phyloP scores from a whole-genome alignment of 2,329 filamentous ascomycete genomes.

The Dendryphion nanum region DNA sequence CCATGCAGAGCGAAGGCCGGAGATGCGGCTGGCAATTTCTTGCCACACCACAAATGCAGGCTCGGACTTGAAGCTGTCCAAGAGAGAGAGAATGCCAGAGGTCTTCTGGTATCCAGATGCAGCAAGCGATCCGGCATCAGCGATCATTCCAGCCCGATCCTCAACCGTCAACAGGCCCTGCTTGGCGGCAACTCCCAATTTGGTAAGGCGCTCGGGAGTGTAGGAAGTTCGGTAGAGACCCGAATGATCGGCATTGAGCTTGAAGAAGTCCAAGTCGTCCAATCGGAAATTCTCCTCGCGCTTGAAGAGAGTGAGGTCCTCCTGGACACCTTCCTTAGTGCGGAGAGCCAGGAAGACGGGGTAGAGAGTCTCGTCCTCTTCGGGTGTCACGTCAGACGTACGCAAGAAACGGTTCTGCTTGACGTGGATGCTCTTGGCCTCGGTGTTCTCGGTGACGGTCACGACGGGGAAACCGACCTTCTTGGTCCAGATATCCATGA shows the following conservation, averaged over 20 bases:
- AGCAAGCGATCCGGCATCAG: conserved; percentile 85
- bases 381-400: conserved; percentile 88
- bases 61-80: conserved; percentile 80
- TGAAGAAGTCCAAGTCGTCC: conserved; percentile 83
- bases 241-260: conserved; percentile 92
- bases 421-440: conserved; percentile 71
- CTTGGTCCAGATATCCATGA: conserved; percentile 98
- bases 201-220: conserved; percentile 75
- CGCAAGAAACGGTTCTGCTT: conserved; percentile 95
- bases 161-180: conserved; percentile 78
- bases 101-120: conserved; percentile 92
- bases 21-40: conserved; percentile 78
- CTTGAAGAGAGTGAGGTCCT: conserved; percentile 67
- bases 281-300: conserved; percentile 78
- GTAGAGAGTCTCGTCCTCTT: conserved; percentile 85
- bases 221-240: conserved; percentile 91
- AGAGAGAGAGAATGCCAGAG: conserved; percentile 78
- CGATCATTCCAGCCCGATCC: conserved; percentile 88
- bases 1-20: conserved; percentile 80
- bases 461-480: conserved; percentile 92
- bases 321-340: conserved; percentile 79
- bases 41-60: conserved; percentile 93
- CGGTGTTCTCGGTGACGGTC: conserved; percentile 73
- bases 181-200: conserved; percentile 85
- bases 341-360: conserved; percentile 86